These are phyloP conservation scores for Mikania micrantha DNA, from an alignment of 129 eudicot genomes.

Conservation along the genomic window DNA sequence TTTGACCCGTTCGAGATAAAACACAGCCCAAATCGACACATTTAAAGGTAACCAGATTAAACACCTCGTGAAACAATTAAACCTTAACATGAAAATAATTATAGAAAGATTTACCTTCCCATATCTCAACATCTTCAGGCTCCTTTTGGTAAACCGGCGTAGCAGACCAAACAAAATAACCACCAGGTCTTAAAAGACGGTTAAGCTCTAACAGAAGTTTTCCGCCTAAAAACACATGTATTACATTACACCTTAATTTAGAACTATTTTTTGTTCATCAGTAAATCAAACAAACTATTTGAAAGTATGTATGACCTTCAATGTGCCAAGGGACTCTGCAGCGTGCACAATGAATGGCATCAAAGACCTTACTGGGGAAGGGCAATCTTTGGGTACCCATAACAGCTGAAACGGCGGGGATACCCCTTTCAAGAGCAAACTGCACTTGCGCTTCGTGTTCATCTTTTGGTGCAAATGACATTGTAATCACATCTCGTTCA, in stretches of 20 bases:
- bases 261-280: neutral
- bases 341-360: constrained; percentile 58
- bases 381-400: constrained; percentile 96
- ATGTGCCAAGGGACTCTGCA: constrained; percentile 61
- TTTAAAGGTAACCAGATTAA: neutral
- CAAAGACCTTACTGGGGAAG: constrained; percentile 91
- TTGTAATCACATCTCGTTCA: constrained; percentile 64
- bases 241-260: constrained; percentile 2
- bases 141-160: constrained; percentile 47
- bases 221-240: constrained; percentile 35
- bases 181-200: constrained; percentile 56
- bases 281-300: neutral
- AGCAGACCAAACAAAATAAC: constrained; percentile 66
- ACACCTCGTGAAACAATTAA: neutral
- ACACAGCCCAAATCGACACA: neutral
- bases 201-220: constrained; percentile 55
- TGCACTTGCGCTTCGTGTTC: constrained; percentile 98
- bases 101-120: constrained; percentile 38
- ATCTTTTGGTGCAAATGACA: constrained; percentile 96
- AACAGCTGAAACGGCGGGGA: constrained; percentile 95
- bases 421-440: constrained; percentile 94
- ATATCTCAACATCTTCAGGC: constrained; percentile 41
- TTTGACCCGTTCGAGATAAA: neutral
- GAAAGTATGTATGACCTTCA: constrained; percentile 41
- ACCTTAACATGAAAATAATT: neutral